These are phyloP conservation scores for Aspergillaceae sp. DNA, from an alignment of 2,329 filamentous ascomycete species.

Conservation along the genomic window DNA sequence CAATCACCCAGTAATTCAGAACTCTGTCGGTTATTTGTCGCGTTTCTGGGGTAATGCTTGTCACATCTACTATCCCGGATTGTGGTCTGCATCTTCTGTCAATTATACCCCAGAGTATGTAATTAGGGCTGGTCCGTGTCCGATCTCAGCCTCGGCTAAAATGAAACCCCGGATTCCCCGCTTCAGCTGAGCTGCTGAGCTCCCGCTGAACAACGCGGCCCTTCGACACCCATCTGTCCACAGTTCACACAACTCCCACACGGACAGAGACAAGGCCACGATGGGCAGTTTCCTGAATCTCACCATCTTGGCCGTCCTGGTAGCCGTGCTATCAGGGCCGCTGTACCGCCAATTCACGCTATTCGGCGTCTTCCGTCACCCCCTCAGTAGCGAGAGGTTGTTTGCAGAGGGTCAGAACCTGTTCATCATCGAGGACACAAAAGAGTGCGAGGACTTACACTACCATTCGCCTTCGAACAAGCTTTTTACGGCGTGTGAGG, in stretches of 20 bases:
- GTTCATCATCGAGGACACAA: slow-evolving; percentile 43
- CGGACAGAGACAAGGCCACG: neutral
- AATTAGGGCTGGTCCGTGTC: too few relatives aligned
- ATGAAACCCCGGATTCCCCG: too few relatives aligned
- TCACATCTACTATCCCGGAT: too few relatives aligned
- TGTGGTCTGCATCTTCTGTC: too few relatives aligned
- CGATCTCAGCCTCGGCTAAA: too few relatives aligned
- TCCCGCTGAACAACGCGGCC: too few relatives aligned
- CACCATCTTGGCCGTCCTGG: slow-evolving; percentile 12
- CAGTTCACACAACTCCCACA: neutral
- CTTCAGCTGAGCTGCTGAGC: too few relatives aligned
- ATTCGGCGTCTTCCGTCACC: slow-evolving; percentile 16
- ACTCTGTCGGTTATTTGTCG: too few relatives aligned
- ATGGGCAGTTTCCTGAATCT: slow-evolving; percentile 17
- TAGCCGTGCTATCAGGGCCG: slow-evolving; percentile 12
- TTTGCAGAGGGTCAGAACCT: slow-evolving; percentile 26
- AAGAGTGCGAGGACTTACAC: slow-evolving; percentile 54
- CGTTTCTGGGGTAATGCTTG: too few relatives aligned
- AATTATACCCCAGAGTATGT: too few relatives aligned
- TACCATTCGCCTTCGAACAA: slow-evolving; percentile 41
- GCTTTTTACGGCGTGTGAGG: slow-evolving; percentile 52
- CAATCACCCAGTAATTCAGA: too few relatives aligned
- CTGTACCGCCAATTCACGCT: slow-evolving; percentile 14
- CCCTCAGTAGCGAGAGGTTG: slow-evolving; percentile 8
- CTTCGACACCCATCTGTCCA: neutral